Evolutionary conservation across 495 filamentous ascomycete species (phyloP).

Genomic region (Penicillium pancosmium): DNA sequence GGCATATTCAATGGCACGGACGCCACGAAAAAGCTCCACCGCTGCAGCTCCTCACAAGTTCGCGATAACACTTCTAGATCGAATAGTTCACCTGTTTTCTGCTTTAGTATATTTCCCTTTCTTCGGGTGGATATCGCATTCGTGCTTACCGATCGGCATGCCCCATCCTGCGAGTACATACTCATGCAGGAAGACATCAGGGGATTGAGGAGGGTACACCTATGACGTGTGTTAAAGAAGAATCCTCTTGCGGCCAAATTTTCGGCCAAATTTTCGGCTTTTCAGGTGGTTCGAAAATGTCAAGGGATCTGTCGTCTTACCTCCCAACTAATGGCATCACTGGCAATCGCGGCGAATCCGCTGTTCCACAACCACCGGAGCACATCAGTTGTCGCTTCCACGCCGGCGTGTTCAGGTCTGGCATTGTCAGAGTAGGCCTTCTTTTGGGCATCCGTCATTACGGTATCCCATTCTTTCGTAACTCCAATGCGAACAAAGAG

Average conservation of each 20-base stretch:
- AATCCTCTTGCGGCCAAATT: background rate
- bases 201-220: conserved; percentile 36
- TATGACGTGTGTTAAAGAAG: conserved; percentile 19
- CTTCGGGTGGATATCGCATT: background rate
- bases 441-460: conserved; percentile 41
- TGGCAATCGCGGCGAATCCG: conserved; percentile 54
- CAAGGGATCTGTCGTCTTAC: conserved; percentile 15
- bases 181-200: conserved; percentile 50
- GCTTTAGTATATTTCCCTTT: background rate
- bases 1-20: conserved; percentile 56
- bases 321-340: conserved; percentile 53
- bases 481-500: conserved; percentile 56
- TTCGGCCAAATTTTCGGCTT: background rate
- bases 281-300: background rate
- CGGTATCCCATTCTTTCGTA: conserved; percentile 41
- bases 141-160: conserved; percentile 52
- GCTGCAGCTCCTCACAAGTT: conserved; percentile 43
- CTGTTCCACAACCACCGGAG: conserved; percentile 51
- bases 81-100: conserved; percentile 50
- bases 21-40: conserved; percentile 59
- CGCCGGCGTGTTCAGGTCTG: conserved; percentile 39
- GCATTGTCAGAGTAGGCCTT: conserved; percentile 28
- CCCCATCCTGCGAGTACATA: conserved; percentile 59
- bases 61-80: conserved; percentile 53
- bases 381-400: conserved; percentile 45